A percentile compares a stretch with the other conserved stretches of the same genome.
Evolutionary conservation across 805 yeast species (phyloP).

Genomic region (Saccharomycopsis sp.): DNA sequence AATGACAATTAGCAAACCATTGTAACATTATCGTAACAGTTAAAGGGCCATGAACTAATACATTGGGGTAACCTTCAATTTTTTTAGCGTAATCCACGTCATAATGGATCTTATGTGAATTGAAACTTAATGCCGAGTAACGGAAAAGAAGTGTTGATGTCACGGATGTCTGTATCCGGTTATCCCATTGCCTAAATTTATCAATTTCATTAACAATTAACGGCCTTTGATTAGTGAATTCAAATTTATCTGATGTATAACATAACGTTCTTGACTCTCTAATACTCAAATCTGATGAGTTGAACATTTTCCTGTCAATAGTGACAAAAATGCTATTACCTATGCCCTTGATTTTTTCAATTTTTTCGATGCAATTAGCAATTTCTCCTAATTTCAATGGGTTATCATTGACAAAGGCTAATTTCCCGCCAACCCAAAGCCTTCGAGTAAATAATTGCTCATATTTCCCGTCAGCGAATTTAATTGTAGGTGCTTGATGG

Average conservation of each 20-base stretch:
- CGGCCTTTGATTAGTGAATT: slow-evolving; percentile 23
- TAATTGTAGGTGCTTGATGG: slow-evolving; percentile 56
- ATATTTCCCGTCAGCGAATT: slow-evolving; percentile 3
- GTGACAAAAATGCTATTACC: slow-evolving; percentile 43
- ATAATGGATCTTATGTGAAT: slow-evolving; percentile 80
- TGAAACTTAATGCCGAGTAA: slow-evolving; percentile 71
- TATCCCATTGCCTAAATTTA: slow-evolving; percentile 8
- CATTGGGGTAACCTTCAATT: slow-evolving; percentile 52
- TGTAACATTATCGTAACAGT: slow-evolving; percentile 53
- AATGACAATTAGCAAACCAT: slow-evolving; percentile 33
- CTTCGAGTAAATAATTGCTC: slow-evolving; percentile 43
- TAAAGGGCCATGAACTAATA: slow-evolving; percentile 79
- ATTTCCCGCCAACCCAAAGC: slow-evolving; percentile 74
- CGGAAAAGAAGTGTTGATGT: slow-evolving; percentile 43
- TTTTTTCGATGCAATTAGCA: slow-evolving; percentile 46
- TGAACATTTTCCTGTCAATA: slow-evolving; percentile 42
- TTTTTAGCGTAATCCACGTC: slow-evolving; percentile 46
- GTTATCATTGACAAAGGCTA: slow-evolving; percentile 33
- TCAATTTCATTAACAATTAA: not conserved
- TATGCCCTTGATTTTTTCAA: slow-evolving; percentile 35
- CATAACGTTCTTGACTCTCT: slow-evolving; percentile 54
- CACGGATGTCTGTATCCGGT: slow-evolving; percentile 30
- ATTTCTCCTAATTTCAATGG: slow-evolving; percentile 32
- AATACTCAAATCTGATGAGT: slow-evolving; percentile 27
- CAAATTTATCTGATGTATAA: slow-evolving; percentile 45